phyloP scores from a whole-genome alignment of 2,329 filamentous ascomycete genomes.

The Arthrobotrys conoides region DNA sequence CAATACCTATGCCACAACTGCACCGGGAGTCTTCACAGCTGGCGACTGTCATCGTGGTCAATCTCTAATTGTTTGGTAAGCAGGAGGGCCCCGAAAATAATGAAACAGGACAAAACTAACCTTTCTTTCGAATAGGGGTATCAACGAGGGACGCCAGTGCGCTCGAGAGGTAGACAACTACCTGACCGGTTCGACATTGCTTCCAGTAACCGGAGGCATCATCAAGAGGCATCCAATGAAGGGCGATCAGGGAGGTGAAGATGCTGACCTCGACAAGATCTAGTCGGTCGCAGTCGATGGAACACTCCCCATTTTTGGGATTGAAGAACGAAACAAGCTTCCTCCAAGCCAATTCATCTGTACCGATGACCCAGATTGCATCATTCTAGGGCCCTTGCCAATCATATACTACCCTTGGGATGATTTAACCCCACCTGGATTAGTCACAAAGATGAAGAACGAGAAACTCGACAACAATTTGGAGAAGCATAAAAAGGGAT shows the following conservation, averaged over 20 bases:
- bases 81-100: conserved; percentile 61
- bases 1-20: conserved; percentile 84
- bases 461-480: background rate
- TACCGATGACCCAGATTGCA: conserved; percentile 38
- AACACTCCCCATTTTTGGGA: conserved; percentile 23
- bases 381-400: background rate
- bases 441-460: background rate
- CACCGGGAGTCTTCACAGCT: conserved; percentile 90
- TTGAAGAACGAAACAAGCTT: conserved; percentile 19
- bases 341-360: conserved; percentile 3
- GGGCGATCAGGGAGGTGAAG: conserved; percentile 19
- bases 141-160: conserved; percentile 95
- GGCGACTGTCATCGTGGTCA: conserved; percentile 96
- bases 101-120: conserved; percentile 65
- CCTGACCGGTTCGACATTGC: conserved; percentile 82
- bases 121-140: conserved; percentile 75
- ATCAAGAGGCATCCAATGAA: conserved; percentile 74
- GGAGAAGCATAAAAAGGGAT: background rate
- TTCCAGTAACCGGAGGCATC: conserved; percentile 94
- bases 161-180: conserved; percentile 92
- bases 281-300: conserved; percentile 39
- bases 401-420: background rate
- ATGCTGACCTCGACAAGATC: conserved; percentile 25
- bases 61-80: conserved; percentile 94
- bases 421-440: conserved; percentile 18